Conservation (phyloP, 176 grass and related monocot species). For the Oryza meridionalis region DNA sequence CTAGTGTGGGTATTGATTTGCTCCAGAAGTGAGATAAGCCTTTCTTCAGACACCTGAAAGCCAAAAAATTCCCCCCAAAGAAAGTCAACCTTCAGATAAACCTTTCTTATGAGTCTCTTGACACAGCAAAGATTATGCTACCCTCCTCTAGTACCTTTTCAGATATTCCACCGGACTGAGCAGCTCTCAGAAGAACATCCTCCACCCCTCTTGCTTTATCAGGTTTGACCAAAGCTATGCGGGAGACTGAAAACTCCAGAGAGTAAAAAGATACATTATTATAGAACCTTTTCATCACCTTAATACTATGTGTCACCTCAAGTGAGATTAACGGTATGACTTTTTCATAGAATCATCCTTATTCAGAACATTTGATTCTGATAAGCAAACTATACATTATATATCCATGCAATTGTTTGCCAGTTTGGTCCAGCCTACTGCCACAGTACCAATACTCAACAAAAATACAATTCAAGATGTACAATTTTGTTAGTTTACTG, state of each 20-base stretch:
- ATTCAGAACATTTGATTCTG: neutral
- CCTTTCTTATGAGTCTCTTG: neutral
- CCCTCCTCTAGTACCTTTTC: conserved; percentile 63
- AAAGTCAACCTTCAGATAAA: neutral
- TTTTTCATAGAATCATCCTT: conserved; percentile 17
- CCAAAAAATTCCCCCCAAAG: neutral
- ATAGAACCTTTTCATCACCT: neutral
- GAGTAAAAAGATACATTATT: conserved; percentile 2
- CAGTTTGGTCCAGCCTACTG: neutral
- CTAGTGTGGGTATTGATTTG: conserved; percentile 82
- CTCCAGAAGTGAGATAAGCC: conserved; percentile 77
- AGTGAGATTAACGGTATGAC: neutral
- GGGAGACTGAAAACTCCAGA: conserved; percentile 31
- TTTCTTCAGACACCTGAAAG: conserved; percentile 82
- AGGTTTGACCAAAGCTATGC: conserved; percentile 73
- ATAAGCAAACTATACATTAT: neutral
- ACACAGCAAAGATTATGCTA: neutral
- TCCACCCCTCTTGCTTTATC: conserved; percentile 98
- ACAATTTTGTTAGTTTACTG: neutral
- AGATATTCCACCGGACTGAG: conserved; percentile 86
- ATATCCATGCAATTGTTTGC: neutral
- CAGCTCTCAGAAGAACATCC: conserved; percentile 87
- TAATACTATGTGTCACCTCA: neutral
- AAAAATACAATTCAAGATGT: neutral
- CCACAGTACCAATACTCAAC: neutral